A percentile compares a stretch with the other conserved stretches of the same genome.
Evolutionary conservation across 73 alveolate genomes (phyloP).

Genomic region (Urostyla sp.): DNA sequence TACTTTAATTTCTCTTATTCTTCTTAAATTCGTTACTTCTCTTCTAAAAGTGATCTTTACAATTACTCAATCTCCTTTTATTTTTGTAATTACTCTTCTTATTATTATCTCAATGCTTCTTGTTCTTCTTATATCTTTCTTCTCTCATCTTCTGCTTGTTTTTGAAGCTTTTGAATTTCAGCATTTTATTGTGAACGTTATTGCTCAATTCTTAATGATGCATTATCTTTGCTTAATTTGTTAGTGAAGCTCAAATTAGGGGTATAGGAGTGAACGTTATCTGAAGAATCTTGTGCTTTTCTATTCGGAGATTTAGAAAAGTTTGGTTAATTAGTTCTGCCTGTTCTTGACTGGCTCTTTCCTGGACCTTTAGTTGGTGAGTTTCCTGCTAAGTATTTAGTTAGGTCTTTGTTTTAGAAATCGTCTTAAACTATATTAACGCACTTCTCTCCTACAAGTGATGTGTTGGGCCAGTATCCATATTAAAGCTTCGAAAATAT

Average conservation of each 20-base stretch:
- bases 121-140: background rate
- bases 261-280: background rate
- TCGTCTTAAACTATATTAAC: slow-evolving; percentile 39
- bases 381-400: slow-evolving; percentile 50
- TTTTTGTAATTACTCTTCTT: slow-evolving; percentile 8
- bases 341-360: background rate
- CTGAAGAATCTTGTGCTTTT: background rate
- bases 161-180: background rate
- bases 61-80: background rate
- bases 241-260: background rate
- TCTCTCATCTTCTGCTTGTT: slow-evolving; percentile 5
- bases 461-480: slow-evolving; percentile 58
- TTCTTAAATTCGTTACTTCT: slow-evolving; percentile 10
- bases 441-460: slow-evolving; percentile 53
- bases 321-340: background rate
- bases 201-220: background rate
- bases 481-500: slow-evolving; percentile 55
- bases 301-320: slow-evolving; percentile 3
- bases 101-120: background rate
- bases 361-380: slow-evolving; percentile 12
- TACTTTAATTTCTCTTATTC: background rate
- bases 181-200: background rate
- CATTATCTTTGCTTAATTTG: background rate
- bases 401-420: slow-evolving; percentile 37
- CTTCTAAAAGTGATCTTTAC: background rate